These are phyloP conservation scores for Podila epicladia DNA, from an alignment of 192 early-diverging fungal species.

Conservation along the genomic window DNA sequence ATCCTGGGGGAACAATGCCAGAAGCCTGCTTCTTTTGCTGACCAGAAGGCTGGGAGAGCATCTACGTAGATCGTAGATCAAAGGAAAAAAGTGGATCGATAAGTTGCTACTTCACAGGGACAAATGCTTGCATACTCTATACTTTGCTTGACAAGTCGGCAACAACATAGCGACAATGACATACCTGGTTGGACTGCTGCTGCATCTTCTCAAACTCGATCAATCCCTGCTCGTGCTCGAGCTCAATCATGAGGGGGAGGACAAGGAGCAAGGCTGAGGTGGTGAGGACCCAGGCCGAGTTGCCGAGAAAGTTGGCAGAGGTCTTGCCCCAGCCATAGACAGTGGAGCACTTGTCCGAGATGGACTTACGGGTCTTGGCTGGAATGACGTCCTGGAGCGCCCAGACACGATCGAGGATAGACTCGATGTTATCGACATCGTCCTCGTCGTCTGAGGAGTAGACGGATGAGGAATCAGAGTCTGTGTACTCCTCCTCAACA, in stretches of 20 bases:
- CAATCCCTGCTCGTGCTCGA: constrained; percentile 87
- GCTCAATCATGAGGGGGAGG: constrained; percentile 86
- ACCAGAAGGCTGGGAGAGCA: constrained; percentile 43
- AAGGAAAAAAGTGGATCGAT: background rate
- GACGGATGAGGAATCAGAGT: constrained; percentile 65
- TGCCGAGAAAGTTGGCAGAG: constrained; percentile 74
- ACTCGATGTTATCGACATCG: constrained; percentile 73
- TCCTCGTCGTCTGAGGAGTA: constrained; percentile 72
- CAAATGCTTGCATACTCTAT: background rate
- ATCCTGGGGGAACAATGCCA: constrained; percentile 46
- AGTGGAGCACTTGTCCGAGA: constrained; percentile 62
- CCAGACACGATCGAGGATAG: constrained; percentile 78
- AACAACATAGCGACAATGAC: background rate
- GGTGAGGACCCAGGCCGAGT: constrained; percentile 88
- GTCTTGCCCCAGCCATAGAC: constrained; percentile 67
- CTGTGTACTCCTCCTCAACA: constrained; percentile 54
- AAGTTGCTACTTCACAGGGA: background rate
- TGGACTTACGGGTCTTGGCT: constrained; percentile 69
- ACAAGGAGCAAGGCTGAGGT: constrained; percentile 86
- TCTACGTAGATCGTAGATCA: constrained; percentile 2
- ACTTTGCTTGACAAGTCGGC: background rate
- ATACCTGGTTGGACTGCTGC: constrained; percentile 41
- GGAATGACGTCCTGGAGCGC: constrained; percentile 92
- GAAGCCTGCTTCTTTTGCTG: constrained; percentile 43
- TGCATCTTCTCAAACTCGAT: constrained; percentile 80